Evolutionary conservation across 148 eudicot genomes (phyloP).

Genomic region (Chenopodium suecicum): DNA sequence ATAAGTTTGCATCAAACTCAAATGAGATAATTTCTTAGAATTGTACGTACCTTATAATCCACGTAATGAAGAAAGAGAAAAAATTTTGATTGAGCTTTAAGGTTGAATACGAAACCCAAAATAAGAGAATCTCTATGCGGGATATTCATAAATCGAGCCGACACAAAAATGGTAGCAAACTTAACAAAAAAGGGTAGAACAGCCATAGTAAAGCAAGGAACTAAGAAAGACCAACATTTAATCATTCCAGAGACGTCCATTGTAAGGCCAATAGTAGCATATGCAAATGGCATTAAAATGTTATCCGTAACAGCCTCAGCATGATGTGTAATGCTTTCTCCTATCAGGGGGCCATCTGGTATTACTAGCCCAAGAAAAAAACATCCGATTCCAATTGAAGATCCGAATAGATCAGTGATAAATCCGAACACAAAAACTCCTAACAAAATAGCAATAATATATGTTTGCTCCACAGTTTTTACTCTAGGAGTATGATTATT

Average conservation of each 20-base stretch:
- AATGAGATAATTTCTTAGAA: not conserved
- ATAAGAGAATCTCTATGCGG: conserved; percentile 54
- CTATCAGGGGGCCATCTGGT: conserved; percentile 81
- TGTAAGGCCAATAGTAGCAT: conserved; percentile 50
- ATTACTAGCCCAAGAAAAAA: conserved; percentile 79
- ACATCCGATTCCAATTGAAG: conserved; percentile 67
- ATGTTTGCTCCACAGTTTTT: conserved; percentile 48
- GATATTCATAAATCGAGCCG: conserved; percentile 47
- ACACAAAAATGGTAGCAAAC: conserved; percentile 36
- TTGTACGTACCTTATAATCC: not conserved
- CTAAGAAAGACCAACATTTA: conserved; percentile 45
- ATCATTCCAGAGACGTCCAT: conserved; percentile 47
- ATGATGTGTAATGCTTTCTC: conserved; percentile 58
- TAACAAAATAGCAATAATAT: conserved; percentile 43
- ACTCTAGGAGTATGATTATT: conserved; percentile 52
- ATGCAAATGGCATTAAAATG: conserved; percentile 66
- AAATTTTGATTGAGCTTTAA: conserved; percentile 45
- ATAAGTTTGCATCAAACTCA: too few species aligned
- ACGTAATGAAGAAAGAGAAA: not conserved
- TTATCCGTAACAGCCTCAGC: conserved; percentile 48
- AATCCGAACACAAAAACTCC: conserved; percentile 44
- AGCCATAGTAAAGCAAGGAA: conserved; percentile 44
- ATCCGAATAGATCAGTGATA: conserved; percentile 51
- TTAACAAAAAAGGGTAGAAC: conserved; percentile 41
- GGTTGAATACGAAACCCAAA: conserved; percentile 59